phyloP scores from a whole-genome alignment of 2,329 filamentous ascomycete species.

The Fusarium floridanum region DNA sequence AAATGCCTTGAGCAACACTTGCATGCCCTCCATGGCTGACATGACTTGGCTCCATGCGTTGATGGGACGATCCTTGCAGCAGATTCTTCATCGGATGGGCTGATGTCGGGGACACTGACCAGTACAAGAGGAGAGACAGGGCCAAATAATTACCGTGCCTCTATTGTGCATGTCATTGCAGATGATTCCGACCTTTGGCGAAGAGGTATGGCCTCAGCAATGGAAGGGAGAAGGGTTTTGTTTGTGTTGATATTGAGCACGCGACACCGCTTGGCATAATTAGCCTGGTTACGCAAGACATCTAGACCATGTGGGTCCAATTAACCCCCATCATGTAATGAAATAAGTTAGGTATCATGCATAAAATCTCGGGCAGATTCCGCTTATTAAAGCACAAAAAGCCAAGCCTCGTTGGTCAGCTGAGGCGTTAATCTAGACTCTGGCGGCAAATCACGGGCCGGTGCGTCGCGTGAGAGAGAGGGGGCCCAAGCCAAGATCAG shows the following conservation, averaged over 20 bases:
- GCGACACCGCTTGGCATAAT: not conserved
- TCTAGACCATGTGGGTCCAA: not conserved
- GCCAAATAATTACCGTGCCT: not conserved
- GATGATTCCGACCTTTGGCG: not conserved
- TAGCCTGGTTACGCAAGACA: not conserved
- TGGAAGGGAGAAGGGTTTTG: not conserved
- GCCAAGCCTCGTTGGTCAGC: slow-evolving; percentile 3
- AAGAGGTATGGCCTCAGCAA: not conserved
- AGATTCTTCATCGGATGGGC: not conserved
- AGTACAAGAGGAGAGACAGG: not conserved
- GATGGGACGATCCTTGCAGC: not conserved
- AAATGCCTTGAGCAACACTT: not conserved
- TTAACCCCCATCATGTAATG: not conserved
- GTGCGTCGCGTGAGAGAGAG: not conserved
- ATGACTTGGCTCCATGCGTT: not conserved
- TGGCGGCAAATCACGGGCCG: slow-evolving; percentile 7
- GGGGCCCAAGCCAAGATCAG: not conserved
- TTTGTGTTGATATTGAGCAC: not conserved
- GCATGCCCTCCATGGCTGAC: not conserved
- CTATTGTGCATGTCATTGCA: not conserved
- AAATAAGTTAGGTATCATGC: not conserved
- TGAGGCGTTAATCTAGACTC: not conserved
- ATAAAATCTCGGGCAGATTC: not conserved
- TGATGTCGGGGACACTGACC: not conserved
- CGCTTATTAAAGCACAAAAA: slow-evolving; percentile 6